Base-by-base conservation (phyloP, 768 basidiomycete genomes). In the Phlebiopsis gigantea region DNA sequence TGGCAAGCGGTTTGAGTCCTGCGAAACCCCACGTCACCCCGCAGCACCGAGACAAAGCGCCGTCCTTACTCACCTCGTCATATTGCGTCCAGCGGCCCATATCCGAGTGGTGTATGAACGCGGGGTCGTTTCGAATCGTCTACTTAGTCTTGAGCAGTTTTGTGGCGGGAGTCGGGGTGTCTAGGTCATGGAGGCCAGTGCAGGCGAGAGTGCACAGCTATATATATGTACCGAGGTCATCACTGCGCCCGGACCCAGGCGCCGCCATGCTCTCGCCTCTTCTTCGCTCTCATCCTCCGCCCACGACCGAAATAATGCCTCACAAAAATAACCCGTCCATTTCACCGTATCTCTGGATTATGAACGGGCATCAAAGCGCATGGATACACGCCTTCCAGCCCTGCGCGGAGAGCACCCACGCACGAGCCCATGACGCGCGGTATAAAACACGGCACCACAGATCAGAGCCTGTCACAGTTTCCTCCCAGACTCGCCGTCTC, bases 1-100 rank as follows among this genome's bases (percentile, higher is more conserved):
- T 1, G 80, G 79, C 51, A 81, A 75, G 59, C 79, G 74, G 62
- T 79, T 77, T n/a, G 73, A 72, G 57, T 81, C 79, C 79, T 81
- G 56, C 12, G 39, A 42, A 49, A 41, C 57, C 44, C 48, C 58
- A 45, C n/a, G 56, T 44, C 59, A 57, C 46, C 24, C 29, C 21
- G 10, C 49, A 55, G 57, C 42, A 28, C 43, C 43, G 41, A 17
- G 34, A 39, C 34, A 41, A 48, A 29, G 41, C 49, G 56, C 53
- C 31, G 43, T 19, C 46, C 19, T 42, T 26, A 60, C 63, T 48
- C 55, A 71, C 71, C 61, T 73, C 71, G 56, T 73, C 71, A 48
- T 73, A 73, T 57, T 73, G 71, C 21, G 71, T 68, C 71, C 71
- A 73, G 46, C 71, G 71, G 34, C 70, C 71, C 71, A 72, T 72